Evolutionary conservation across 2,329 filamentous ascomycete species (phyloP), one percentile per base, ranked within the genome.

Genomic region (Hypocreales sp.): DNA sequence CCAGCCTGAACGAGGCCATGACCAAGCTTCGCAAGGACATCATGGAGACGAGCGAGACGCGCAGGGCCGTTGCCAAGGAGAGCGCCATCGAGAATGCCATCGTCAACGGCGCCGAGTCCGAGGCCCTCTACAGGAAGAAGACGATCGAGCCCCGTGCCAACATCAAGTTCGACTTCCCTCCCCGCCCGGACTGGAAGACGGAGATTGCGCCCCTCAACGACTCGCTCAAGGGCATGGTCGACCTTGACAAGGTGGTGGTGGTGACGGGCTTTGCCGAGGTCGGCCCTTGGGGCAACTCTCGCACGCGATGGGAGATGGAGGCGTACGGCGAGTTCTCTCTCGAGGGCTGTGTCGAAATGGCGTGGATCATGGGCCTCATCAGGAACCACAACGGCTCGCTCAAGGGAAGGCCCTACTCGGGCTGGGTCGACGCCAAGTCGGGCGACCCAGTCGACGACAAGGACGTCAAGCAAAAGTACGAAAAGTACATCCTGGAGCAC

Each of bases 271-370:
- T 98, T 48, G 73, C 90, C 29, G 90, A 98, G 53, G 74, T 94
- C 35, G 86, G 90, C 25, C 90, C 90, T 7, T 98, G 90, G 92
- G 90, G 90, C 64, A 98, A 95, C 64, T 87, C 90, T 3, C 76
- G 90, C 45, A 98, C 90, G 24, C 76, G 90, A 35, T 98, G 90
- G 90, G 90, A 98, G 62, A 98, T 98, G 87, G 90, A 98, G 55
- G 86, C 90, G 2, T 76, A 86, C 40, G 90, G 90, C 48, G 72
- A 93, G 47, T 98, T 98, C 61, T 95, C 90, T 7, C 72, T 98
- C 10, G 92, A 98, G 55, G 90, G 90, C 17, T 95, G 90, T 46
- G 79, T 98, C 34, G 90, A 98, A 58, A 98, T 98, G 90, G 86
- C 90, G 18, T 98, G 90, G 90, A 83, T 98, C 55, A 98, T 95